Evolutionary conservation across 2,329 filamentous ascomycete genomes (phyloP).

Genomic region (Leptodontidium sp.): DNA sequence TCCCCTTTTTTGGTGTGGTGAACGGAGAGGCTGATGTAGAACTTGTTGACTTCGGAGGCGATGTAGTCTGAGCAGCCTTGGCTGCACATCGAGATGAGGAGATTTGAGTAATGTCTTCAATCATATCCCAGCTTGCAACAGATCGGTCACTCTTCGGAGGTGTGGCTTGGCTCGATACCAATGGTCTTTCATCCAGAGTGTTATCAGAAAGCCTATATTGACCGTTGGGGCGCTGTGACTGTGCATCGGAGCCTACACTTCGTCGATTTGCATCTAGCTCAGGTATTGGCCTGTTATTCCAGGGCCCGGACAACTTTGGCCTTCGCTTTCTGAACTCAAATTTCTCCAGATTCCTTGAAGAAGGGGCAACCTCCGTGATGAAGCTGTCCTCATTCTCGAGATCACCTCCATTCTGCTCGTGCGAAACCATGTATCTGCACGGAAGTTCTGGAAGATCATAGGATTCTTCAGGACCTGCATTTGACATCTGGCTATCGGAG

Average conservation of each 20-base stretch:
- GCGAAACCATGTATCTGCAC: neutral
- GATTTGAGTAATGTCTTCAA: neutral
- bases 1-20: neutral
- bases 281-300: neutral
- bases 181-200: neutral
- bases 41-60: conserved; percentile 15
- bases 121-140: conserved; percentile 8
- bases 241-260: neutral
- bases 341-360: conserved; percentile 43
- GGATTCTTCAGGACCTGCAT: neutral
- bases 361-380: conserved; percentile 43
- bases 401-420: neutral
- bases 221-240: neutral
- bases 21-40: conserved; percentile 10
- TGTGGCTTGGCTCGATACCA: conserved; percentile 2
- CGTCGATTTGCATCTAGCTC: neutral
- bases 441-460: conserved; percentile 23
- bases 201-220: neutral
- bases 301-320: conserved; percentile 13
- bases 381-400: conserved; percentile 38
- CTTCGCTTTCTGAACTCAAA: conserved; percentile 43
- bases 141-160: conserved; percentile 16
- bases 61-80: neutral
- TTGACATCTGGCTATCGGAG: neutral
- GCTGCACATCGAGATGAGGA: neutral